phyloP scores from a whole-genome alignment of 1,284 basidiomycete species.

The Microbotryomycetes sp. region DNA sequence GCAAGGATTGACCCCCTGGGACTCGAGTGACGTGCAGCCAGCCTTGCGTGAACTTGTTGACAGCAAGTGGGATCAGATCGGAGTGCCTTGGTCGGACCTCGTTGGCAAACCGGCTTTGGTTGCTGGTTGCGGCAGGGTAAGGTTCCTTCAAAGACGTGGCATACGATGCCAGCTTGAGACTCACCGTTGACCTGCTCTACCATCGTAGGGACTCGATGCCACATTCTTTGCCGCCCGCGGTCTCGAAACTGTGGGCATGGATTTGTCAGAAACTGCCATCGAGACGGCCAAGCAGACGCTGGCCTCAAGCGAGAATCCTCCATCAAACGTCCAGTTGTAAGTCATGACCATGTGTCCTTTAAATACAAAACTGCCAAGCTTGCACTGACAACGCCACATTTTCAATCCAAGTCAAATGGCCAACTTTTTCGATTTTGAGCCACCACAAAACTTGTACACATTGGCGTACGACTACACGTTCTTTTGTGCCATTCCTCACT shows the following conservation, averaged over 20 bases:
- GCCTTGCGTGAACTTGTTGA: conserved; percentile 24
- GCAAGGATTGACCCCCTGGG: conserved; percentile 16
- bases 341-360: not conserved
- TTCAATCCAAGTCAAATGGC: conserved; percentile 2
- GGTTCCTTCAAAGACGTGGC: too few relatives aligned
- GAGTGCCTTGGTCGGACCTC: not conserved
- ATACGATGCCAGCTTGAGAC: too few relatives aligned
- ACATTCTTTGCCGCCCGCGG: conserved; percentile 31
- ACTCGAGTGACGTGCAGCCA: conserved; percentile 17
- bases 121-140: conserved; percentile 22
- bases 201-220: conserved; percentile 28
- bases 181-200: too few relatives aligned
- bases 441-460: conserved; percentile 2
- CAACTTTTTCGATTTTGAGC: not conserved
- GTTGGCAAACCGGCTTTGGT: conserved; percentile 17
- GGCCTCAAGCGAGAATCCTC: conserved; percentile 3
- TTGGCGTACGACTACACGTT: conserved; percentile 29
- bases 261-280: conserved; percentile 32
- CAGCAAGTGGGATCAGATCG: conserved; percentile 10
- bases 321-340: conserved; percentile 15
- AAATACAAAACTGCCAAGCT: not conserved
- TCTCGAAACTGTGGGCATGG: conserved; percentile 28
- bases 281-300: conserved; percentile 14
- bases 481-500: conserved; percentile 27
- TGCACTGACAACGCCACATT: not conserved